Percentiles rank a stretch among this genome's conserved stretches.
Conservation (phyloP, 345 rosid species). For the Isatis tinctoria region DNA sequence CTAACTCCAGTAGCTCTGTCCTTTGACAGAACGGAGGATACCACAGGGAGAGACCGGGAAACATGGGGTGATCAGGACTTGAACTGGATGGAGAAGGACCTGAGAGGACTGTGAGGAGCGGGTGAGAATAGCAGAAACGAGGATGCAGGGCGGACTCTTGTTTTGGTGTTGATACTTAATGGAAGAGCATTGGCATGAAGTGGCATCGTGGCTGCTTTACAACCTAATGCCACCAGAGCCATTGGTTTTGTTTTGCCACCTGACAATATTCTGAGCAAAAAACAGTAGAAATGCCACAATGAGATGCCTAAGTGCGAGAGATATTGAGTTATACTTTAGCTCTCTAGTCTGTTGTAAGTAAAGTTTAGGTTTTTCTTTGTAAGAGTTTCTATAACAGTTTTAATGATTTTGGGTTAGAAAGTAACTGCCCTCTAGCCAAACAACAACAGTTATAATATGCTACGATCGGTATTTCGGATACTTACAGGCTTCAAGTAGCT, state of each 20-base stretch:
- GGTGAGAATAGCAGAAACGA: conserved; percentile 25
- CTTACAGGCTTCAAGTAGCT: too few species aligned
- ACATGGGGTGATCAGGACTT: conserved; percentile 33
- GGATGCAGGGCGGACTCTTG: conserved; percentile 2
- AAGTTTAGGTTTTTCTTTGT: neutral
- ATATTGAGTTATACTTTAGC: neutral
- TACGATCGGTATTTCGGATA: too few species aligned
- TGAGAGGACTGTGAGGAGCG: conserved; percentile 8
- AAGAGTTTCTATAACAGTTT: too few species aligned
- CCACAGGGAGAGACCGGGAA: conserved; percentile 30
- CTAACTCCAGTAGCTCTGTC: conserved; percentile 49
- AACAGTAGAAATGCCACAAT: too few species aligned
- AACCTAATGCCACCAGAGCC: conserved; percentile 24
- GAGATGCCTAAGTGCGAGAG: neutral
- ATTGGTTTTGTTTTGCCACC: conserved; percentile 7
- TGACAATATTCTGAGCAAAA: neutral
- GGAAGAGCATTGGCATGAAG: conserved; percentile 21
- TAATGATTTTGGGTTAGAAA: too few species aligned
- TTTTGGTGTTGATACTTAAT: conserved; percentile 23
- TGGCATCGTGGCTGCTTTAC: conserved; percentile 16
- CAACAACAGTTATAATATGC: too few species aligned
- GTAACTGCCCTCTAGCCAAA: too few species aligned
- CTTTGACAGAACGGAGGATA: conserved; percentile 64
- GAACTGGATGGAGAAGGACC: conserved; percentile 18
- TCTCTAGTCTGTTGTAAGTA: neutral